Conservation (phyloP, 495 filamentous ascomycete genomes). For the Aspergillus leporis region DNA sequence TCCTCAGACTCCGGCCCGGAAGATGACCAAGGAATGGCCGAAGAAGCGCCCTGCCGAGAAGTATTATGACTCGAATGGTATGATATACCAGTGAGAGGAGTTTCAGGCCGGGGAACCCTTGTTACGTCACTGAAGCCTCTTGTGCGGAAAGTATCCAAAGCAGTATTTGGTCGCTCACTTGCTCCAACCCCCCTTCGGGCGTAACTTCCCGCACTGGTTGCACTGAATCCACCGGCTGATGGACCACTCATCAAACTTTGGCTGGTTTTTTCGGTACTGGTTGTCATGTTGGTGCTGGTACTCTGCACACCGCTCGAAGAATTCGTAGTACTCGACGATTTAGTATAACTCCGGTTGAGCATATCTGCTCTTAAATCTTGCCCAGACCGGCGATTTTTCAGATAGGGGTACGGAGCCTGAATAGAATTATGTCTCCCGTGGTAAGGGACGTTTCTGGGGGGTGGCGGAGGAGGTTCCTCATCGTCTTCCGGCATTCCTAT, state of each 20-base stretch:
- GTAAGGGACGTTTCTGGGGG: slow-evolving; percentile 60
- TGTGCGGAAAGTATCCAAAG: slow-evolving; percentile 45
- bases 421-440: slow-evolving; percentile 48
- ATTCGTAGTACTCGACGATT: slow-evolving; percentile 76
- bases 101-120: slow-evolving; percentile 57
- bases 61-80: slow-evolving; percentile 82
- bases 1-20: slow-evolving; percentile 41
- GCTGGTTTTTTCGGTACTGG: slow-evolving; percentile 73
- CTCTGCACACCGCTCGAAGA: slow-evolving; percentile 71
- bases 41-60: slow-evolving; percentile 55
- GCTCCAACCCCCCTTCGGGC: slow-evolving; percentile 66
- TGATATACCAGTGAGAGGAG: slow-evolving; percentile 72
- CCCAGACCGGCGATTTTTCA: slow-evolving; percentile 72
- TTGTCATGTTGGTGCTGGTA: slow-evolving; percentile 69
- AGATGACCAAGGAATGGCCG: slow-evolving; percentile 48
- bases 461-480: slow-evolving; percentile 57
- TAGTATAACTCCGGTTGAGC: slow-evolving; percentile 78
- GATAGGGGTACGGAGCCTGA: slow-evolving; percentile 36
- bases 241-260: slow-evolving; percentile 89
- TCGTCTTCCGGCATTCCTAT: slow-evolving; percentile 44
- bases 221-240: slow-evolving; percentile 88
- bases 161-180: slow-evolving; percentile 51
- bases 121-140: slow-evolving; percentile 47
- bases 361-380: slow-evolving; percentile 74
- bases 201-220: slow-evolving; percentile 91